Base-by-base conservation (phyloP, 306 rosid species). In the Rosa lucieae region DNA sequence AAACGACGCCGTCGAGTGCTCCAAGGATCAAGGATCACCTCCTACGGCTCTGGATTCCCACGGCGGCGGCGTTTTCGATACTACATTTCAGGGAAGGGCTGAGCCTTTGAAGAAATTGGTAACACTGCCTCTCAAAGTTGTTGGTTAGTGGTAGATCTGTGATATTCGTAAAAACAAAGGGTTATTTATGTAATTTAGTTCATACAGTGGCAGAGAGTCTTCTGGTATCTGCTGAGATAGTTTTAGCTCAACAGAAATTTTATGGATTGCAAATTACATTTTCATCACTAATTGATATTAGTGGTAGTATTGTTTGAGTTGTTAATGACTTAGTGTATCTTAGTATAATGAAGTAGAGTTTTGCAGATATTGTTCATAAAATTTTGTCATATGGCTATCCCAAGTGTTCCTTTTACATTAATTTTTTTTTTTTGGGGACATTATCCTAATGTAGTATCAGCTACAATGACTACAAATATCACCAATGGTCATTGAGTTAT, bases 121-220 rank as follows among this genome's bases (percentile, higher is more conserved):
- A 48, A 75, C 56, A 17, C 12, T 3, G 32, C 11, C 1, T 8
- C 29, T 44, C 7, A 29, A 29, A 65, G 70, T 2, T 15, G 21
- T 65, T 62, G 70, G 42, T 47, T 51, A 40, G 77, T 42, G 77
- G 77, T 56, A 11, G 77, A 39, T 55, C 37, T 39, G 32, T 65
- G 37, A 49, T 29, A 32, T 35, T 63, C 3, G 10, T 3, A 37
- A 48, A 10, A 76, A 21, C 8, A 4, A 0, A 76, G 47, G 79
- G 72, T 18, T 47, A n/a, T 63, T 75, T 61, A 20, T 32, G 49
- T 35, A 47, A 0, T 65, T 63, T 48, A 0, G 1, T 4, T 37
- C 47, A 9, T 2, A 11, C 61, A 10, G 52, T 20, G 26, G 23
- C 59, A 18, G 23, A 2, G 26, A 10, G 10, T 10, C 26, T 21